Conservation (phyloP, 768 basidiomycete species). For the Tricholoma sp. region DNA sequence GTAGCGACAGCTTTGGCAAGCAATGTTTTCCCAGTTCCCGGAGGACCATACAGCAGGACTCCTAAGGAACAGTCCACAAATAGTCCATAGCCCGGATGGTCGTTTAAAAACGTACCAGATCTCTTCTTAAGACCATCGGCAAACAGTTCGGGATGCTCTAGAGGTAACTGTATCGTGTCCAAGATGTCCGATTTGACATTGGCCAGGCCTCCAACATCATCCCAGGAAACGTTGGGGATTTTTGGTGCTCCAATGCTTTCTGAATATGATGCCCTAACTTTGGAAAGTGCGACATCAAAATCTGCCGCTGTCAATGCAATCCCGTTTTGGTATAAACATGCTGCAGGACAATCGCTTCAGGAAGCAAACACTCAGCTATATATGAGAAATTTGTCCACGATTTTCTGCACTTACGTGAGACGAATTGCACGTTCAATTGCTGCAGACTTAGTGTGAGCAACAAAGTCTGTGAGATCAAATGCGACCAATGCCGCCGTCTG, state of each 20-base stretch:
- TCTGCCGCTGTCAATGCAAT: constrained; percentile 52
- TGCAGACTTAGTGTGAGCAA: constrained; percentile 49
- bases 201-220: constrained; percentile 91
- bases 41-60: constrained; percentile 89
- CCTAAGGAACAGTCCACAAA: constrained; percentile 37
- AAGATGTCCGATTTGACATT: constrained; percentile 88
- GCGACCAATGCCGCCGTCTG: constrained; percentile 92
- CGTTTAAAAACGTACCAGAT: constrained; percentile 56
- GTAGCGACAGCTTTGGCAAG: constrained; percentile 97
- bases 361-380: constrained; percentile 1
- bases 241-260: constrained; percentile 96
- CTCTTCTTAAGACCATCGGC: constrained; percentile 90
- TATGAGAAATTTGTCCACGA: background rate
- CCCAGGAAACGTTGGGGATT: constrained; percentile 94
- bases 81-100: background rate
- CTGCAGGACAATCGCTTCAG: constrained; percentile 16
- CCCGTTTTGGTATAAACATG: constrained; percentile 30
- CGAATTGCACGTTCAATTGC: constrained; percentile 45
- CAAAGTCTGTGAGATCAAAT: constrained; percentile 70
- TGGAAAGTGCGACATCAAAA: constrained; percentile 65
- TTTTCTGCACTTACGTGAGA: constrained; percentile 27
- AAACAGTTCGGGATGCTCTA: constrained; percentile 89
- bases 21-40: constrained; percentile 93
- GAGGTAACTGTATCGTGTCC: constrained; percentile 90
- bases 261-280: constrained; percentile 74